These are phyloP conservation scores for Cynanchum wilfordii DNA, from an alignment of 257 asterid species.

Conservation along the genomic window DNA sequence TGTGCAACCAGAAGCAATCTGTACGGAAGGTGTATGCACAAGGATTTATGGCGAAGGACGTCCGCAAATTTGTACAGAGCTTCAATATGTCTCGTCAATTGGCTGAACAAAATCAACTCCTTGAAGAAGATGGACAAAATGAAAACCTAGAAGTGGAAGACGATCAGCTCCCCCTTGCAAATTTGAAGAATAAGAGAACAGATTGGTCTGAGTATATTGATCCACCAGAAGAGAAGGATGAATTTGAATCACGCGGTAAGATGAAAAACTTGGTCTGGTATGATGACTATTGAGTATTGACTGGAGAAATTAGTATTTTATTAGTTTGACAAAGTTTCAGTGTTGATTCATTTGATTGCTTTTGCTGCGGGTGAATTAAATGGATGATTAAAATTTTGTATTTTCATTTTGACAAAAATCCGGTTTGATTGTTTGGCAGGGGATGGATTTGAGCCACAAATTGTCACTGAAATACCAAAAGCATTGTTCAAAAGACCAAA, in stretches of 20 bases:
- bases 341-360: no score
- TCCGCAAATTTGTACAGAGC: constrained; percentile 73
- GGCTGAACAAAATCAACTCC: constrained; percentile 33
- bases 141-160: constrained; percentile 14
- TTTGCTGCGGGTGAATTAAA: no score
- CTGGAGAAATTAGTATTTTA: no score
- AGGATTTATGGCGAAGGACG: constrained; percentile 69
- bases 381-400: neutral
- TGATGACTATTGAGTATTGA: no score
- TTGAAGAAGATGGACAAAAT: constrained; percentile 15
- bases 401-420: neutral
- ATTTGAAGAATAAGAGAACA: constrained; percentile 36
- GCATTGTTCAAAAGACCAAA: constrained; percentile 49
- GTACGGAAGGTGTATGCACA: constrained; percentile 55
- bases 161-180: constrained; percentile 3
- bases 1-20: constrained; percentile 87
- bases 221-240: constrained; percentile 31
- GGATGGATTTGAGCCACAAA: constrained; percentile 39
- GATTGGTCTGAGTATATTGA: constrained; percentile 82
- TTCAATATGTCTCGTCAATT: constrained; percentile 83
- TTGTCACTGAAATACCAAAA: constrained; percentile 68
- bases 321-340: no score
- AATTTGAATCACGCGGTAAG: constrained; percentile 13
- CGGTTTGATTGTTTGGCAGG: constrained; percentile 25
- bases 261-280: constrained; percentile 29